phyloP scores from a whole-genome alignment of 305 asterid species.

The Ajuga reptans region DNA sequence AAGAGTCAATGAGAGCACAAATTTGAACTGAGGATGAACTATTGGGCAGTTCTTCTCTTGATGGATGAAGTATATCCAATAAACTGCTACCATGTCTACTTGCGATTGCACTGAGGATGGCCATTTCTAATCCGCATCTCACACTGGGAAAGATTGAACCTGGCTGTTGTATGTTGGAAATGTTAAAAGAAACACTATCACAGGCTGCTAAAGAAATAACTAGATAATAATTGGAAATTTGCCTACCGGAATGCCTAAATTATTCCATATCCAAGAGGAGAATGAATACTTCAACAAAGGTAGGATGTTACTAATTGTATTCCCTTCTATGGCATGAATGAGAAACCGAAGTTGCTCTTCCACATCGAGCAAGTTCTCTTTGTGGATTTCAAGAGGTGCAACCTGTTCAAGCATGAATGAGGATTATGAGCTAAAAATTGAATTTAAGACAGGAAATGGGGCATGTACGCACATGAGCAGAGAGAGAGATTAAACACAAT shows the following conservation, averaged over 20 bases:
- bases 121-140: slow-evolving; percentile 95
- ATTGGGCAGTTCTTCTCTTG: slow-evolving; percentile 31
- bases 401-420: slow-evolving; percentile 44
- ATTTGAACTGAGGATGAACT: slow-evolving; percentile 48
- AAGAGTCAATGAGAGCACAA: slow-evolving; percentile 81
- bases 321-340: slow-evolving; percentile 59
- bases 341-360: slow-evolving; percentile 89
- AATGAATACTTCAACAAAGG: slow-evolving; percentile 65
- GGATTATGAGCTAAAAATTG: slow-evolving; percentile 1
- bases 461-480: background rate
- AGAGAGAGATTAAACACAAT: too few species aligned
- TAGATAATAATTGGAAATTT: background rate
- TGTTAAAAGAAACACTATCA: too few species aligned
- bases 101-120: slow-evolving; percentile 80
- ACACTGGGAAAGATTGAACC: slow-evolving; percentile 81
- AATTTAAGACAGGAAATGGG: background rate
- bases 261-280: slow-evolving; percentile 85
- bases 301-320: slow-evolving; percentile 40
- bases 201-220: slow-evolving; percentile 1
- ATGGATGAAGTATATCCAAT: slow-evolving; percentile 53
- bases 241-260: slow-evolving; percentile 75
- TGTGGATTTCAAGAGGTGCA: slow-evolving; percentile 88
- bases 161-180: slow-evolving; percentile 48
- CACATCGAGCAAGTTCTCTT: slow-evolving; percentile 64
- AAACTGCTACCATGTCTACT: slow-evolving; percentile 51